A percentile compares a stretch with the other conserved stretches of the same genome.
These are phyloP conservation scores for Lathyrus oleraceus DNA, from an alignment of 306 rosid genomes.

Conservation along the genomic window DNA sequence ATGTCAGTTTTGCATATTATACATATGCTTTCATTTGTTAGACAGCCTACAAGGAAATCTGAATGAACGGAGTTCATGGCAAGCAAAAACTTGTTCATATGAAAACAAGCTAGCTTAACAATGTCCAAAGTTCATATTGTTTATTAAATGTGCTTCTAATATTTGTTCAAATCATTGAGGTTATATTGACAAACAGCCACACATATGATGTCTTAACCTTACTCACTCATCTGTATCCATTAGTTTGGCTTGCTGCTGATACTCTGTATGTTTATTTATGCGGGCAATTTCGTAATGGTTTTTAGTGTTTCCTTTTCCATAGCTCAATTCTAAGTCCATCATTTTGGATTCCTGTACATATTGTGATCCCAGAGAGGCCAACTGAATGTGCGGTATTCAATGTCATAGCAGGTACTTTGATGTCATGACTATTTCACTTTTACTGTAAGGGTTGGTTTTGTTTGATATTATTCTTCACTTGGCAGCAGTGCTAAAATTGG, in stretches of 20 bases:
- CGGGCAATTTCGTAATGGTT: constrained; percentile 24
- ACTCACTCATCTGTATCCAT: not conserved
- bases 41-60: too few species aligned
- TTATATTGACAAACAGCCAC: not conserved
- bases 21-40: not conserved
- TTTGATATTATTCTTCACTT: constrained; percentile 33
- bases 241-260: constrained; percentile 23
- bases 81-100: too few species aligned
- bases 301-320: constrained; percentile 22
- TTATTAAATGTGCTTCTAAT: constrained; percentile 3
- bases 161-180: not conserved
- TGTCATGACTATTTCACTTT: constrained; percentile 17
- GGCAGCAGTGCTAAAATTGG: constrained; percentile 14
- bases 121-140: not conserved
- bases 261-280: constrained; percentile 20
- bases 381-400: constrained; percentile 87
- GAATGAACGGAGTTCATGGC: too few species aligned
- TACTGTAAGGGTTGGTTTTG: constrained; percentile 3
- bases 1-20: too few species aligned
- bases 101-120: too few species aligned
- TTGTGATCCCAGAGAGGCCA: constrained; percentile 94
- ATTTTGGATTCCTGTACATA: constrained; percentile 95
- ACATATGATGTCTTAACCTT: constrained; percentile 12
- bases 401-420: constrained; percentile 80
- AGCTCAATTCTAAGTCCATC: constrained; percentile 81